A percentile compares a stretch with the other conserved stretches of the same genome.
Evolutionary conservation across 169 alveolate species (phyloP).

Genomic region (Cystoisospora suis): DNA sequence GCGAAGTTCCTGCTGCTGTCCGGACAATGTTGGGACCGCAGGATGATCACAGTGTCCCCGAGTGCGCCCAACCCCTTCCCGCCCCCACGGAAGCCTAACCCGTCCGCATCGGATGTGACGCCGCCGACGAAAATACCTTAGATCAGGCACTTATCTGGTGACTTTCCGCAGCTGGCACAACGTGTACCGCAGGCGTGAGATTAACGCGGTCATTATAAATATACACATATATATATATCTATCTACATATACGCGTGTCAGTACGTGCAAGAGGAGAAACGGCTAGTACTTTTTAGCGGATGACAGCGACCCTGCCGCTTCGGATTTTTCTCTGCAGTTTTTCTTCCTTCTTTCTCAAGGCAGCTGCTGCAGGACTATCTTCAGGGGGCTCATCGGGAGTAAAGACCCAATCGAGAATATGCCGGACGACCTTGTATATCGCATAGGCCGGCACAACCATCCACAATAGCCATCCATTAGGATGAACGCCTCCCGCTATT

Average conservation of each 20-base stretch:
- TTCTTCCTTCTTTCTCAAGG: not conserved
- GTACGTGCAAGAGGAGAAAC: not conserved
- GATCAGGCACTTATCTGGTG: not conserved
- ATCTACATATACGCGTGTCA: not conserved
- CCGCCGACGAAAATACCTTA: too few relatives aligned
- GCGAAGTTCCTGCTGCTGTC: too few relatives aligned
- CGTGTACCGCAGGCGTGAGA: not conserved
- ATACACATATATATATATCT: not conserved
- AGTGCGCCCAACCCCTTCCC: too few relatives aligned
- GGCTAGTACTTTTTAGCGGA: not conserved
- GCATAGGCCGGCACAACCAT: slow-evolving; percentile 20
- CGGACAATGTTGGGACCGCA: too few relatives aligned
- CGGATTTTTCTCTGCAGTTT: slow-evolving; percentile 28
- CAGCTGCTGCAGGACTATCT: not conserved
- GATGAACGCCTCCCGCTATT: slow-evolving; percentile 30
- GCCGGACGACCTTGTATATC: not conserved
- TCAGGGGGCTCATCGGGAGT: slow-evolving; percentile 32
- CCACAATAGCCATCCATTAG: slow-evolving; percentile 39
- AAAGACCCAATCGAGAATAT: slow-evolving; percentile 25
- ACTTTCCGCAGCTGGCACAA: not conserved
- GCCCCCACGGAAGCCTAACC: too few relatives aligned
- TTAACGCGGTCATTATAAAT: not conserved
- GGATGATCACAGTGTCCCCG: too few relatives aligned
- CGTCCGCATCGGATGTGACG: too few relatives aligned
- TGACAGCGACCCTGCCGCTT: not conserved